A percentile compares a stretch with the other conserved stretches of the same genome.
These are phyloP conservation scores for Phytopythium litorale DNA, from an alignment of 352 stramenopile genomes.

Conservation along the genomic window DNA sequence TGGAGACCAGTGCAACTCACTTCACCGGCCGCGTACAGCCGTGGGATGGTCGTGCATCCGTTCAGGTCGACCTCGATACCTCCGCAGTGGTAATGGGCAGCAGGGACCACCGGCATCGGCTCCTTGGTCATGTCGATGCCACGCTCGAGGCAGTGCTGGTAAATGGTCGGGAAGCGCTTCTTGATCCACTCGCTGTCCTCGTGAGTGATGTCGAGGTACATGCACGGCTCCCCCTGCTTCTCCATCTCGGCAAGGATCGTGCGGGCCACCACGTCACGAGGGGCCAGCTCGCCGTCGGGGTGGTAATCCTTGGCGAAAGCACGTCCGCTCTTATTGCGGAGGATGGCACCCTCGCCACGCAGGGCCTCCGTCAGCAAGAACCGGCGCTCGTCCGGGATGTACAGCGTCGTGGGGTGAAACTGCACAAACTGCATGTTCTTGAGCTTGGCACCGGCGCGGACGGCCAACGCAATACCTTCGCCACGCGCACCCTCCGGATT, in stretches of 20 bases:
- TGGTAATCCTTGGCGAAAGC: constrained; percentile 93
- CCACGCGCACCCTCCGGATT: constrained; percentile 86
- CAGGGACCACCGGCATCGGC: constrained; percentile 88
- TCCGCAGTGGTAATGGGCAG: constrained; percentile 94
- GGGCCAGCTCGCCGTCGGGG: constrained; percentile 89
- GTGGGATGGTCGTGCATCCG: constrained; percentile 73
- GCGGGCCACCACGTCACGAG: constrained; percentile 91
- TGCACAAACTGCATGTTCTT: constrained; percentile 96
- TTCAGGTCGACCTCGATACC: constrained; percentile 89
- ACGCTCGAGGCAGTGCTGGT: constrained; percentile 69
- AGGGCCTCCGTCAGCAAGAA: constrained; percentile 94
- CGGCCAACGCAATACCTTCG: constrained; percentile 77
- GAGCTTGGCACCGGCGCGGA: constrained; percentile 60
- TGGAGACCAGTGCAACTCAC: constrained; percentile 93
- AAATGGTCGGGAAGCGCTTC: constrained; percentile 85
- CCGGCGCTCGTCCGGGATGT: constrained; percentile 82
- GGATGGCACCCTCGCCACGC: constrained; percentile 89
- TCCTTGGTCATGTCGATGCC: constrained; percentile 91
- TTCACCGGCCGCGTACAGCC: constrained; percentile 91
- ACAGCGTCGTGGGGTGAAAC: constrained; percentile 96
- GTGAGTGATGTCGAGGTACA: constrained; percentile 93
- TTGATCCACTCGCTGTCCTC: constrained; percentile 83
- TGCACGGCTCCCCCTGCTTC: constrained; percentile 77
- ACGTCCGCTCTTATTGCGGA: constrained; percentile 70
- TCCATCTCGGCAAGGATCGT: constrained; percentile 91